Conservation (phyloP, 2,329 filamentous ascomycete genomes). For the Alternaria dauci region DNA sequence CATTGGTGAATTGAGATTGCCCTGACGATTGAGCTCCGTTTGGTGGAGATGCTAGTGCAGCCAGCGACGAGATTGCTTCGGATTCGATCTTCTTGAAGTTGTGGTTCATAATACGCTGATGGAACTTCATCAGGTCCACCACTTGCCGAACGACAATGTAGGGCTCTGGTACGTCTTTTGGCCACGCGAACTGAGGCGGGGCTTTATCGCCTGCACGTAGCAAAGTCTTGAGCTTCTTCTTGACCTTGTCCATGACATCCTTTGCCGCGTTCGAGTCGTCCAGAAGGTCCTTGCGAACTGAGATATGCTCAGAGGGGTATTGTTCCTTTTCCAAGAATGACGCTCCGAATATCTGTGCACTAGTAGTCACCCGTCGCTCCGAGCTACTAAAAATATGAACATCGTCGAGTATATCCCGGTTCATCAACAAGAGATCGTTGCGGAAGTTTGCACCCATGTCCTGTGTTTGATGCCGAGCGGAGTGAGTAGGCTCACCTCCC, state of each 20-base stretch:
- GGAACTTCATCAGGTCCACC: slow-evolving; percentile 97
- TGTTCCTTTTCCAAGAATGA: slow-evolving; percentile 90
- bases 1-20: slow-evolving; percentile 47
- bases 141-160: slow-evolving; percentile 91
- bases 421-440: slow-evolving; percentile 91
- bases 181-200: slow-evolving; percentile 98
- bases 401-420: slow-evolving; percentile 88
- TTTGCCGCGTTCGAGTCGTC: slow-evolving; percentile 99
- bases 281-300: slow-evolving; percentile 89
- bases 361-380: slow-evolving; percentile 91
- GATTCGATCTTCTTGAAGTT: slow-evolving; percentile 85
- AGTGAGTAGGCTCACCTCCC: slow-evolving; percentile 98
- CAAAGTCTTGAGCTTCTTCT: slow-evolving; percentile 97
- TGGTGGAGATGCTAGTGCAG: slow-evolving; percentile 46
- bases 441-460: slow-evolving; percentile 96
- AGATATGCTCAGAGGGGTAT: slow-evolving; percentile 83
- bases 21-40: slow-evolving; percentile 48
- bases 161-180: slow-evolving; percentile 89
- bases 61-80: slow-evolving; percentile 69
- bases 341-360: slow-evolving; percentile 93
- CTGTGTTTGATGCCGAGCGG: slow-evolving; percentile 92
- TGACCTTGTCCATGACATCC: slow-evolving; percentile 99
- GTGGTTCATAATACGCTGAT: slow-evolving; percentile 91
- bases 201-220: slow-evolving; percentile 91
- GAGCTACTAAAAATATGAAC: slow-evolving; percentile 96